Evolutionary conservation across 2,329 filamentous ascomycete species (phyloP).

Genomic region (Aspergillus calidoustus): DNA sequence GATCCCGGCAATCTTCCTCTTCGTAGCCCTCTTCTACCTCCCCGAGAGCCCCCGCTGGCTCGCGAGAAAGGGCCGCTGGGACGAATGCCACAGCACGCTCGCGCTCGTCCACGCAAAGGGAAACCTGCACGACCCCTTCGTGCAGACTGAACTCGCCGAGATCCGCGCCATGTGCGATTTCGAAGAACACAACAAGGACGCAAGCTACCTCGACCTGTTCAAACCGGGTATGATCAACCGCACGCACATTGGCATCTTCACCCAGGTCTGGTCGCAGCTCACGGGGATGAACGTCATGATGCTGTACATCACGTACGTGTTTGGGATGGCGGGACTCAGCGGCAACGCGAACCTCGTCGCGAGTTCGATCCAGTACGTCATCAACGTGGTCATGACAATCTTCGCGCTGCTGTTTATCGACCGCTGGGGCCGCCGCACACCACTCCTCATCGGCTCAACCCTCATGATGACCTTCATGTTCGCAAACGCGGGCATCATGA

Average conservation of each 20-base stretch:
- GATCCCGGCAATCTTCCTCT: conserved; percentile 62
- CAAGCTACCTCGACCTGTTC: conserved; percentile 74
- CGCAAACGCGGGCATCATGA: conserved; percentile 49
- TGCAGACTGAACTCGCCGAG: conserved; percentile 69
- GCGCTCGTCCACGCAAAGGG: conserved; percentile 67
- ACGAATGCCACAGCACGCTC: conserved; percentile 57
- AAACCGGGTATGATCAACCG: conserved; percentile 75
- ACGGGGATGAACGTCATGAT: conserved; percentile 80
- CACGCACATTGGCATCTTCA: conserved; percentile 72
- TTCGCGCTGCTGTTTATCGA: conserved; percentile 77
- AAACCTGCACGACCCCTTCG: conserved; percentile 67
- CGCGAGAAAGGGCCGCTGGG: conserved; percentile 64
- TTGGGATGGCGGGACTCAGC: conserved; percentile 71
- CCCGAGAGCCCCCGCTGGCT: conserved; percentile 69
- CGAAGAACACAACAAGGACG: conserved; percentile 70
- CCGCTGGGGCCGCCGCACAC: conserved; percentile 72
- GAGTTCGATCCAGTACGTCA: conserved; percentile 74
- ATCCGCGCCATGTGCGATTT: conserved; percentile 76
- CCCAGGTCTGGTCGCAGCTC: conserved; percentile 75
- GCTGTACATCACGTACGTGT: conserved; percentile 73
- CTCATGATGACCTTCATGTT: conserved; percentile 62
- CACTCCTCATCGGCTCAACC: conserved; percentile 67
- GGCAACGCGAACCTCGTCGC: conserved; percentile 65
- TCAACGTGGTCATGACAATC: conserved; percentile 80
- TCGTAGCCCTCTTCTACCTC: conserved; percentile 56